Base-by-base conservation (phyloP, 176 grass and related monocot genomes). In the Oryza glaberrima region DNA sequence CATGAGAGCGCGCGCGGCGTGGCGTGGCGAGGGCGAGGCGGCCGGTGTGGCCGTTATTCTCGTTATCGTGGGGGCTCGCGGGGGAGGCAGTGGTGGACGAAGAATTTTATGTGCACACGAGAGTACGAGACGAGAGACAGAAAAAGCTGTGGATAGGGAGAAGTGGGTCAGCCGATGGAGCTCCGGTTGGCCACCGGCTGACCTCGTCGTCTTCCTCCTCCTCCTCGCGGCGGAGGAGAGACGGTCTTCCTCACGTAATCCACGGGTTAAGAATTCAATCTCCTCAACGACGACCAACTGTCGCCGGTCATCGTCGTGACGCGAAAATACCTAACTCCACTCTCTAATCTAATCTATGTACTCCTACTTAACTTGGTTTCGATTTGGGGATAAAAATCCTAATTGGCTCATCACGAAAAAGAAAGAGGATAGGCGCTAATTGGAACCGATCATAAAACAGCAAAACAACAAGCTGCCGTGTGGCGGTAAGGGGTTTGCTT, bases 41-140 rank as follows among this genome's bases (percentile, higher is more conserved):
- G 60, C 81, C 15, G 54, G 61, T 63, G 58, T 60, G 76, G 71
- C 77, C 88, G 88, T 74, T 69, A 90, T 90, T 87, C 88, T 78
- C 80, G 88, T 87, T 90, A 80, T 35, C n/a, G 36, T 1, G 36
- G 36, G 36, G 36, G 36, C 36, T 38, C 6, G 69, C 61, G 2
- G 3, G 3, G 8, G 73, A 44, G 58, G 49, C 20, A n/a, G 56
- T 64, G 45, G 34, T 35, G 48, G 17, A 74, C 83, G 73, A 43
- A 43, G 79, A 40, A 83, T 68, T 77, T 73, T 47, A 61, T 45
- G 82, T 6, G 15, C 73, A 48, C 51, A 44, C 9, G 43, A 89
- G 6, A 7, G 7, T 7, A 40, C 49, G 49, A 49, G 15, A 22
- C 78, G 8, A 15, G 66, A 67, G 22, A 13, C 10, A 22, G 58